These are phyloP conservation scores for Teunomyces pallodes DNA, from an alignment of 805 yeast species.

Conservation along the genomic window DNA sequence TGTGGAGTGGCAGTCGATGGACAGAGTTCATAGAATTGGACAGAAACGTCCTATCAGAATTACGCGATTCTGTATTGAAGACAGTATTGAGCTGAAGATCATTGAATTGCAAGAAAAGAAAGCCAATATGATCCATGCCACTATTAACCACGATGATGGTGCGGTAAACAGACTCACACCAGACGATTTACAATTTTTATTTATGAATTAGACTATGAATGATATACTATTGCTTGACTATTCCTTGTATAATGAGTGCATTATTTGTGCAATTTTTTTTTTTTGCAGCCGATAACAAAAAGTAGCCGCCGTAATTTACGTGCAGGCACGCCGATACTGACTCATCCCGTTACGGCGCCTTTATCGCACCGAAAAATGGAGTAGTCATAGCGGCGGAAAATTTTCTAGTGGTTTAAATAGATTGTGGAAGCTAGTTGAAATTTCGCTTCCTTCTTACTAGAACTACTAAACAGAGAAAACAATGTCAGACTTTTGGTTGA, in stretches of 20 bases:
- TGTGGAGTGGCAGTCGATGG: conserved; percentile 98
- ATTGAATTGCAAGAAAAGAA: conserved; percentile 95
- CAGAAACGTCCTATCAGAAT: conserved; percentile 92
- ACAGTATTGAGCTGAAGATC: conserved; percentile 93
- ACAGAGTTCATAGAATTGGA: conserved; percentile 96
- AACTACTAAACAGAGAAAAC: neutral
- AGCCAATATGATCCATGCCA: conserved; percentile 97
- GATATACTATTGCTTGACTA: no score
- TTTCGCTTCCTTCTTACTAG: neutral
- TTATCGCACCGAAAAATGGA: conserved; percentile 5
- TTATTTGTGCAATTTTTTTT: neutral
- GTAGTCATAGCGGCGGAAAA: conserved; percentile 1
- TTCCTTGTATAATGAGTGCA: no score
- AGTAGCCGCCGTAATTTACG: neutral
- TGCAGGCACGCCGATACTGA: conserved; percentile 1
- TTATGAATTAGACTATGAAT: conserved; percentile 55
- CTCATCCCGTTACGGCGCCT: conserved; percentile 4
- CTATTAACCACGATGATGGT: conserved; percentile 86
- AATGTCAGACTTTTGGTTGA: conserved; percentile 52
- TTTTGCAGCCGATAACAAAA: neutral
- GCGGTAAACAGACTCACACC: conserved; percentile 89
- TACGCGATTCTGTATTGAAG: conserved; percentile 91
- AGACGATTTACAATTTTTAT: conserved; percentile 91
- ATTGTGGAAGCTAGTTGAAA: neutral
- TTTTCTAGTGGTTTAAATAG: neutral